Evolutionary conservation across 352 stramenopile species (phyloP).

Genomic region (Phytopythium helicoides): DNA sequence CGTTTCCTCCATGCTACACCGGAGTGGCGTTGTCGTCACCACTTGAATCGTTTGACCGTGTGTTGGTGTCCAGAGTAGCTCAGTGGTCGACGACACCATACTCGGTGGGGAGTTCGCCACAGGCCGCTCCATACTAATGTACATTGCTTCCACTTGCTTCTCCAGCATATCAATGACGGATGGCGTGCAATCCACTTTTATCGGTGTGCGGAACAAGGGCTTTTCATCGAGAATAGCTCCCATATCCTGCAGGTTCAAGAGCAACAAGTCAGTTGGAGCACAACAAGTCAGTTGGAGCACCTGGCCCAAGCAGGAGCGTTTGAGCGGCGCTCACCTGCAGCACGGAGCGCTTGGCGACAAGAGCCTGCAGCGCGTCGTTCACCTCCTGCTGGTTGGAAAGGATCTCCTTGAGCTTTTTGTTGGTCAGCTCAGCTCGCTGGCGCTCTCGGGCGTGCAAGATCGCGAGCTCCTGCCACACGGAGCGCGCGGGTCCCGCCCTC

Average conservation of each 20-base stretch:
- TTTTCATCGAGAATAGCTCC: constrained; percentile 10
- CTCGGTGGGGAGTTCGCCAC: background rate
- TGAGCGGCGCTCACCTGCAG: constrained; percentile 10
- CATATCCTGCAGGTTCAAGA: constrained; percentile 22
- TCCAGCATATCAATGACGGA: constrained; percentile 10
- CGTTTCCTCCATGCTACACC: constrained; percentile 11
- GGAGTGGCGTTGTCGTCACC: constrained; percentile 21
- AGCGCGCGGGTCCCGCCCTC: background rate
- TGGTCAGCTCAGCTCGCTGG: constrained; percentile 21
- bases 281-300: background rate
- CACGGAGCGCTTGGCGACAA: constrained; percentile 19
- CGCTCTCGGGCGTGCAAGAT: constrained; percentile 18
- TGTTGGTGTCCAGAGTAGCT: background rate
- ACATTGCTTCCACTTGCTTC: constrained; percentile 8
- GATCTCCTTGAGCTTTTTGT: constrained; percentile 22
- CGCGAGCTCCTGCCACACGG: constrained; percentile 19
- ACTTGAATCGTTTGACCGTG: constrained; percentile 4
- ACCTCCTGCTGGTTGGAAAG: constrained; percentile 22
- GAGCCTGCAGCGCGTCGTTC: constrained; percentile 7
- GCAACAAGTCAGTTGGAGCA: background rate
- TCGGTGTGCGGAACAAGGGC: background rate
- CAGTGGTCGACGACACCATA: background rate
- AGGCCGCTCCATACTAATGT: constrained; percentile 1
- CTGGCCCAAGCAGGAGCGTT: too few relatives aligned
- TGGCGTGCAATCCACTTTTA: constrained; percentile 5